These are phyloP conservation scores for Naganishia sp. DNA, from an alignment of 1,284 basidiomycete genomes.

Conservation along the genomic window DNA sequence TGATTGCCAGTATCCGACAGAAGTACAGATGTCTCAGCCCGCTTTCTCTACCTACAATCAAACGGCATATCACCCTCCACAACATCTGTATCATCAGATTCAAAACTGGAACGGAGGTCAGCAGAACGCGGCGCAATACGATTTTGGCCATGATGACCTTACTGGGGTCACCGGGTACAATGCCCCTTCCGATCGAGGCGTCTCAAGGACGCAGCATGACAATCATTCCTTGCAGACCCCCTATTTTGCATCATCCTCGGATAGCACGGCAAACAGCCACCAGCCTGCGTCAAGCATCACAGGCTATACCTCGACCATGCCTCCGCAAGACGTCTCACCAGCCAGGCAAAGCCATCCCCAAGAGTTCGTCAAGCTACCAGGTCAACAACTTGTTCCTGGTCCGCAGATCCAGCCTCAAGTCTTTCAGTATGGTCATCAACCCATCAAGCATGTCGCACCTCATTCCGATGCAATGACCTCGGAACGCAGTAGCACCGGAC, in stretches of 20 bases:
- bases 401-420: background rate
- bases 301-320: constrained; percentile 2
- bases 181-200: background rate
- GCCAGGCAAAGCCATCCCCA: background rate
- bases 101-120: background rate
- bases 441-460: background rate
- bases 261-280: no score
- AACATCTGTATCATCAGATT: background rate
- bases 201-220: no score
- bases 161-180: background rate
- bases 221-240: background rate
- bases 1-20: background rate
- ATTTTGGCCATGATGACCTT: background rate
- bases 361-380: background rate
- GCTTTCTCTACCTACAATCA: background rate
- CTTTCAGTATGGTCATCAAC: background rate
- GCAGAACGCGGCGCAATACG: background rate
- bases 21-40: background rate
- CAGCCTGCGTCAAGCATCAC: background rate
- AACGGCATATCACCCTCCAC: background rate
- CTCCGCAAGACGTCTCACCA: background rate
- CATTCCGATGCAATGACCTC: background rate
- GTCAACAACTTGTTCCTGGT: background rate
- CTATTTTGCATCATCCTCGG: background rate
- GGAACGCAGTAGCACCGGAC: background rate